phyloP scores from a whole-genome alignment of 176 grass and related monocot species.

The Rhipidocladum racemiflorum region DNA sequence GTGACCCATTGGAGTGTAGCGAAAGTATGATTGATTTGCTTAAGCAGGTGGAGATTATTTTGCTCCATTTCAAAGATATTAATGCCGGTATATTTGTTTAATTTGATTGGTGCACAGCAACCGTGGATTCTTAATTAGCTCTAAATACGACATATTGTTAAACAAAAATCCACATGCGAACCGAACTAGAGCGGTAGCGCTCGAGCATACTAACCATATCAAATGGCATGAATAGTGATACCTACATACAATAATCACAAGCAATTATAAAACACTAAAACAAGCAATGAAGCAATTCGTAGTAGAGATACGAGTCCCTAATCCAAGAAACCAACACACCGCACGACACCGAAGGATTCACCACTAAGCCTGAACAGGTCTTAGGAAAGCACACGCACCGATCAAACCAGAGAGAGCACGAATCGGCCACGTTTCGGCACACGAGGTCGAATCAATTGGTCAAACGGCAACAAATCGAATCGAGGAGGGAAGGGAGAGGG shows the following conservation, averaged over 20 bases:
- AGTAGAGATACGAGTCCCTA: neutral
- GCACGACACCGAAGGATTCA: neutral
- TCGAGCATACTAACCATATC: neutral
- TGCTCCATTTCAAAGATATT: neutral
- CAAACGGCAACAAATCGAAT: constrained; percentile 7
- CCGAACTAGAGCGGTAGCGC: neutral
- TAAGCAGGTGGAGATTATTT: constrained; percentile 4
- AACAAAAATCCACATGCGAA: neutral
- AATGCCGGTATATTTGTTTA: neutral
- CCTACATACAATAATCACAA: neutral
- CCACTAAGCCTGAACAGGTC: neutral
- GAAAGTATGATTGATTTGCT: too few species aligned
- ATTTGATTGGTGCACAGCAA: neutral
- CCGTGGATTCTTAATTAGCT: neutral
- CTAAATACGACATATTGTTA: neutral
- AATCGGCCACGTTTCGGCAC: neutral
- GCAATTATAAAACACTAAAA: neutral
- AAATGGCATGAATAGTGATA: neutral
- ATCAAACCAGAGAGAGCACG: neutral
- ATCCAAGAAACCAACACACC: neutral
- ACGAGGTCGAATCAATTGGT: neutral
- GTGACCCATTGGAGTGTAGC: neutral
- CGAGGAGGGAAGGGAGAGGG: neutral
- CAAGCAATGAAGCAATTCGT: neutral
- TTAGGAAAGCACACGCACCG: neutral